Base-by-base conservation (phyloP, 2,329 filamentous ascomycete genomes). In the Cucurbitaria berberidis region DNA sequence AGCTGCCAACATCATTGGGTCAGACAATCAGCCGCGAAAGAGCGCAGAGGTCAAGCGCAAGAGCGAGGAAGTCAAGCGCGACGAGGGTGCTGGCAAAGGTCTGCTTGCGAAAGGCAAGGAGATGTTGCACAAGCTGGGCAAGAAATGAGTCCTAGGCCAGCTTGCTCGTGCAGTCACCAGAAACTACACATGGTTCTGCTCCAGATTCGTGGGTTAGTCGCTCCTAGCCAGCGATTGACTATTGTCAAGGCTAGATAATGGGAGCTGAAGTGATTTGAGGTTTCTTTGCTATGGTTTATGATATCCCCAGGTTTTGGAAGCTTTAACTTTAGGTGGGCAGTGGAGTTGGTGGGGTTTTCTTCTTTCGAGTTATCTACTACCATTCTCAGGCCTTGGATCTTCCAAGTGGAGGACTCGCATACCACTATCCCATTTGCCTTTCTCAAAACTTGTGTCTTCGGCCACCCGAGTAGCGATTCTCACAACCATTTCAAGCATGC, bases 1-100 rank as follows among this genome's bases (percentile, higher is more conserved):
- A 49, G 87, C 88, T 18, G 89, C 88, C 58, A 93, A 93, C 74
- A 76, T 79, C 42, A 75, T 74, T 48, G 72, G 72, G 46, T 79
- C 81, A 46, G 78, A 55, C 43, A 67, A 57, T 48, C 71, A 65
- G 65, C 26, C 51, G 64, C 63, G 61, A 50, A 59, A 55, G 48
- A 62, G 55, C 40, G 53, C 48, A 15, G 62, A 63, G 11, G 45
- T 36, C 7, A 55, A 58, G 42, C 52, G 50, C 43, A 42, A 58
- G 30, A 34, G 30, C 8, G 30, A 34, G 30, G 30, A 34, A 34
- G 30, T n/a, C 13, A 34, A 34, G 30, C 30, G 30, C 21, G 53
- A 57, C 16, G 51, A 55, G n/a, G 57, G 46, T 27, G n/a, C 48
- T 41, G 42, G 40, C 40, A 63, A 67, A 52, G 78, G 78, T 3